Base-by-base conservation (phyloP, 306 rosid genomes). In the Castanopsis chinensis region DNA sequence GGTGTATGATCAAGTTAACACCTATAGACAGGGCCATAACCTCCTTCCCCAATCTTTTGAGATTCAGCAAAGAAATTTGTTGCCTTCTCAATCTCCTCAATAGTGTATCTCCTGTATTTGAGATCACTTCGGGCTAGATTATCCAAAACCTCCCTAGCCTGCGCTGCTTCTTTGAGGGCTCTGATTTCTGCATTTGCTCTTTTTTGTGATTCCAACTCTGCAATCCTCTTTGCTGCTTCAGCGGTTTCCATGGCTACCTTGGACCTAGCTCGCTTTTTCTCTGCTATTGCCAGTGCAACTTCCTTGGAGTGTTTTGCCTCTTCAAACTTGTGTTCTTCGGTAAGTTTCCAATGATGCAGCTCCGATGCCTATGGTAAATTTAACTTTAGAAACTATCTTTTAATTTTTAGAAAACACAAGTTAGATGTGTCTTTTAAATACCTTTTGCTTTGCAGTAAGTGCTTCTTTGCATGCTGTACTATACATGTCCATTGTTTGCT, bases 1-100 rank as follows among this genome's bases (percentile, higher is more conserved):
- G 86, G 82, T 33, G 98, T 95, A 79, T 92, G 94, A 85, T 95
- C 92, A 33, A 95, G 98, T 60, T 74, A 88, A 74, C 92, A 91
- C 67, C 43, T 79, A 71, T 30, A 91, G 51, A 92, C 99, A 4
- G 97, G 98, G 25, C 99, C 99, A 78, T 95, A 95, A 23, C 97
- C 98, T 51, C 99, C 98, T 87, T 95, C 98, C 57, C 99, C 99
- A 49, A 95, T 87, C 81, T 92, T 95, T n/a, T 79, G 92, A 76
- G 90, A 83, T 19, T 41, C 83, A 1, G 85, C 71, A 72, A 95
- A 95, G 70, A 15, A 61, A 11, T 91, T 83, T 6, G 99, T 90
- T 9, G 99, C 98, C 8, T 4, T 27, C 85, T 92, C 97, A 76
- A 95, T 88, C 91, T 95, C 99, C 54, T 95, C 92, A 35, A 95